Base-by-base conservation (phyloP, 352 stramenopile species). In the Phytophthora chlamydospora region DNA sequence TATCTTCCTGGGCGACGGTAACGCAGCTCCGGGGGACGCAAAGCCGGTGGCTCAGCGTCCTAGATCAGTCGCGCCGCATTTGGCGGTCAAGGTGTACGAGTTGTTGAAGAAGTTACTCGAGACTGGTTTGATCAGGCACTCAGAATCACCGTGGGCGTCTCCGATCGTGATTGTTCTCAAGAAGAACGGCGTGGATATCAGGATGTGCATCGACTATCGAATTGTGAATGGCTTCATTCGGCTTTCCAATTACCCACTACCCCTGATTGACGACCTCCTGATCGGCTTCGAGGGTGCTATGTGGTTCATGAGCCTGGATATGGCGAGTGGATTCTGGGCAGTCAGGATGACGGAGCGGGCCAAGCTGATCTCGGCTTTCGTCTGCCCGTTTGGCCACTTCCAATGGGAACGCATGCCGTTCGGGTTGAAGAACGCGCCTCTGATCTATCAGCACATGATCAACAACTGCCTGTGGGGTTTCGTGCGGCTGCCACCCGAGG, bases 341-440 rank as follows among this genome's bases (percentile, higher is more conserved):
- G 33, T 60, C 2, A 16, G 53, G n/a, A n/a, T n/a, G n/a, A 76
- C 62, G 0, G 2, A 32, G 1, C 12, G 57, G 9, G 62, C 68
- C 0, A 62, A 61, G n/a, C 0, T 31, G 4, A 65, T 76, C 9
- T 62, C 38, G 0, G 61, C 55, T 0, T 71, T 71, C 27, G 54
- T 74, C 9, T 74, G 55, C 11, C 60, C 66, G 0, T 44, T 71
- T 1, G 60, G 66, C 11, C 55, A 71, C 11, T 74, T 68, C 12
- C 39, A 74, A 16, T 71, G 54, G 59, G 4, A 51, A 0, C 24
- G 60, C 5, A 73, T 73, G 64, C 58, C 51, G 4, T 68, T 69
- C 5, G 66, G 66, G 4, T 27, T 71, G 0, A 71, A 71, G 14
- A 74, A 74, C 1, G 60, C 60, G 0, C 50, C 48, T 0, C 8